Conservation (phyloP, 108 stramenopile genomes). For the Discostella stelligeroides region DNA sequence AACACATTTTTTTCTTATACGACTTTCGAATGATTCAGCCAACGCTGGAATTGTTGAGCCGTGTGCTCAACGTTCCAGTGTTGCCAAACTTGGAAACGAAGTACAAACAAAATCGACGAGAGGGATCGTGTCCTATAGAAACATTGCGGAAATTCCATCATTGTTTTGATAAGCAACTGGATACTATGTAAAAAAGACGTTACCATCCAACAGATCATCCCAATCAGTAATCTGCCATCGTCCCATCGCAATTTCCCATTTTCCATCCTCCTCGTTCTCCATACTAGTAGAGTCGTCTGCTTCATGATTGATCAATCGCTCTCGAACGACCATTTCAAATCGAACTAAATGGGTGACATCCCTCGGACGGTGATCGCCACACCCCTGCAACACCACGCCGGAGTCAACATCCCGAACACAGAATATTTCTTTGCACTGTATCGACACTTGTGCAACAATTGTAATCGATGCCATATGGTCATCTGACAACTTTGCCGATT, state of each 20-base stretch:
- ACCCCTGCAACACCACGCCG: constrained; percentile 56
- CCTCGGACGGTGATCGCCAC: constrained; percentile 37
- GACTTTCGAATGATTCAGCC: constrained; percentile 4
- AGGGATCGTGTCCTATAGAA: constrained; percentile 3
- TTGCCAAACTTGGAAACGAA: constrained; percentile 15
- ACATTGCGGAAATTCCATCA: constrained; percentile 13
- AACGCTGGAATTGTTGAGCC: constrained; percentile 8
- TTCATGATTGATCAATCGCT: background rate
- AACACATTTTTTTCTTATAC: constrained; percentile 15
- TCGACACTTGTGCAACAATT: constrained; percentile 55
- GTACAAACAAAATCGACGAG: constrained; percentile 15
- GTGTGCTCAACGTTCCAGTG: constrained; percentile 2
- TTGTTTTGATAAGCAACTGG: constrained; percentile 19
- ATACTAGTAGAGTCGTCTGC: background rate
- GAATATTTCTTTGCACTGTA: constrained; percentile 64
- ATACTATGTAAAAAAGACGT: constrained; percentile 51
- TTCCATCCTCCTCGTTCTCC: background rate
- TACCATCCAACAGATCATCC: constrained; percentile 65
- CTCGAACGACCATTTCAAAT: constrained; percentile 51
- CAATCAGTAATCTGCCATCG: constrained; percentile 67
- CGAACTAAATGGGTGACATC: constrained; percentile 59
- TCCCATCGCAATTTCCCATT: constrained; percentile 32
- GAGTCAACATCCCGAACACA: constrained; percentile 54
- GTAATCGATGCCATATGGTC: constrained; percentile 45
- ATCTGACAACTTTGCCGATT: constrained; percentile 16